A percentile compares a stretch with the other conserved stretches of the same genome.
Evolutionary conservation across 805 yeast species (phyloP).

Genomic region (Wickerhamiella kazuoi): DNA sequence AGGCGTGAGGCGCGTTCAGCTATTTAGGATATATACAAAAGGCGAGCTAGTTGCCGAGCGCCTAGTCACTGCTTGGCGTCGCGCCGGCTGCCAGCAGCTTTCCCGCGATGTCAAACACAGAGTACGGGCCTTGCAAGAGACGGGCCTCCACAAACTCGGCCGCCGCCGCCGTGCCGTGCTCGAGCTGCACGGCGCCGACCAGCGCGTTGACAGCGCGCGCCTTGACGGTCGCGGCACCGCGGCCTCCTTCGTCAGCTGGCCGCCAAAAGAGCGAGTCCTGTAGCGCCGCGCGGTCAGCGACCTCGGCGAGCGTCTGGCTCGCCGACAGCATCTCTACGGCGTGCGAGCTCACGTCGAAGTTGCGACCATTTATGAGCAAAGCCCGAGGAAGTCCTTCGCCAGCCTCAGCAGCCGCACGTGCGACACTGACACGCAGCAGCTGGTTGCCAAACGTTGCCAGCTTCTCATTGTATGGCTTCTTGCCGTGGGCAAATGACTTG

Average conservation of each 20-base stretch:
- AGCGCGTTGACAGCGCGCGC: constrained; percentile 40
- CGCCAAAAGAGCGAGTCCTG: constrained; percentile 18
- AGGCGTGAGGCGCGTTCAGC: no score
- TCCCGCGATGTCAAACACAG: constrained; percentile 13
- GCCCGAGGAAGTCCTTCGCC: neutral
- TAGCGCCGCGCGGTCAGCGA: constrained; percentile 17
- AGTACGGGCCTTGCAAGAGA: constrained; percentile 23
- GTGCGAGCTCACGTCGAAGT: constrained; percentile 16
- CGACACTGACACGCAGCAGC: constrained; percentile 16
- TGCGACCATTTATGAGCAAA: constrained; percentile 13
- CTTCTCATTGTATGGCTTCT: constrained; percentile 77
- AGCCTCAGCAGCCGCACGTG: constrained; percentile 9
- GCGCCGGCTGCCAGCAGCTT: neutral
- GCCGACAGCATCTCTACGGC: constrained; percentile 18
- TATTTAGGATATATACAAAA: no score
- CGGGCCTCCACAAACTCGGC: constrained; percentile 35
- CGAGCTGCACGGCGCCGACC: constrained; percentile 49
- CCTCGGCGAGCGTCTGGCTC: constrained; percentile 15
- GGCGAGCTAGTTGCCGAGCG: no score
- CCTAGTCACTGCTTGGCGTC: no score
- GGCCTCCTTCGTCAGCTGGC: constrained; percentile 6
- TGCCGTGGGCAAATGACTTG: constrained; percentile 86
- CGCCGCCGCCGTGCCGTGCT: constrained; percentile 42
- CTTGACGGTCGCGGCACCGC: constrained; percentile 27
- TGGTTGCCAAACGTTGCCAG: constrained; percentile 43